Base-by-base conservation (phyloP, 495 filamentous ascomycete species). In the Hypoxylon fuscum region DNA sequence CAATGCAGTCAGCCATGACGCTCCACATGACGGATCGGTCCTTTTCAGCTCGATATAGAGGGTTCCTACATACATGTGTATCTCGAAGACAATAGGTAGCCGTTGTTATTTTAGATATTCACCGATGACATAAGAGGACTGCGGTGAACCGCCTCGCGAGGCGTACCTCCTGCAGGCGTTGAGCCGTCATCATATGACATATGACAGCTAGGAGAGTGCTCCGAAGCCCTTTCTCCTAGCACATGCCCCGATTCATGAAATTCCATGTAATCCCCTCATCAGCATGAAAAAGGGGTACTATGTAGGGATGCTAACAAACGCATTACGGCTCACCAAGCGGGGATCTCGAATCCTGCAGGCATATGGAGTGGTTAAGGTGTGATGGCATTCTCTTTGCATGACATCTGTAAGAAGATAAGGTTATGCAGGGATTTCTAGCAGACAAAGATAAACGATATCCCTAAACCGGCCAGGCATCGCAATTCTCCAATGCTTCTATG, bases 401-500 rank as follows among this genome's bases (percentile, higher is more conserved):
- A 42, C 18, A 59, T 21, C 38, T n/a, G 11, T 14, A 27, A 55
- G 38, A n/a, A 59, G 56, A 52, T 42, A 51, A 52, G 37, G 37
- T 45, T 12, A 35, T 20, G 38, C 40, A 62, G 32, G 51, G 59
- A 51, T 41, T 22, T 22, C 11, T 41, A 12, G 32, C 32, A 35
- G 32, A 35, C 8, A n/a, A 37, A 37, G 34, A 37, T 37, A 37
- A n/a, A 43, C 25, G 17, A 23, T 18, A 8, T 37, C 41, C 45
- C 31, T 35, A 23, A 56, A 40, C 17, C 15, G 21, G 52, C 8
- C 31, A 31, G 22, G 29, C 37, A 23, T 50, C 23, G 38, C 41
- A 45, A 45, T 65, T 65, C 51, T 49, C 40, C 22, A 51, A 57
- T 53, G 51, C 62, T 66, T 66, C 56, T 51, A 66, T 66, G 57